A percentile compares a stretch with the other conserved stretches of the same genome.
Conservation (phyloP, 176 grass and related monocot species). For the barley (Hordeum vulgare) region MorexV3_pseudomolecules_assembly NC_058523.1:12601391-12601890, state of each 20-base stretch:
- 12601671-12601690: too few relatives aligned
- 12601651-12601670: neutral
- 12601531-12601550: neutral
- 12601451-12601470: neutral
- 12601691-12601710: too few relatives aligned
- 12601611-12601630: neutral
- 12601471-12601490: neutral
- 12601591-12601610: neutral
- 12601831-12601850: too few relatives aligned
- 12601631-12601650: neutral
- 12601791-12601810: too few relatives aligned
- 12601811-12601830: too few relatives aligned
- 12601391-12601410: neutral
- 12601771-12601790: too few relatives aligned
- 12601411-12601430: neutral
- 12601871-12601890: too few relatives aligned
- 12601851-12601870: too few relatives aligned
- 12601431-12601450: neutral
- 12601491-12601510: neutral
- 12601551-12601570: neutral
- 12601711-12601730: too few relatives aligned
- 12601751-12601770: too few relatives aligned
- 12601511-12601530: neutral
- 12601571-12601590: neutral
- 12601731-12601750: too few relatives aligned